These are phyloP conservation scores for Bombardia bombarda DNA, from an alignment of 495 filamentous ascomycete species.

Conservation along the genomic window DNA sequence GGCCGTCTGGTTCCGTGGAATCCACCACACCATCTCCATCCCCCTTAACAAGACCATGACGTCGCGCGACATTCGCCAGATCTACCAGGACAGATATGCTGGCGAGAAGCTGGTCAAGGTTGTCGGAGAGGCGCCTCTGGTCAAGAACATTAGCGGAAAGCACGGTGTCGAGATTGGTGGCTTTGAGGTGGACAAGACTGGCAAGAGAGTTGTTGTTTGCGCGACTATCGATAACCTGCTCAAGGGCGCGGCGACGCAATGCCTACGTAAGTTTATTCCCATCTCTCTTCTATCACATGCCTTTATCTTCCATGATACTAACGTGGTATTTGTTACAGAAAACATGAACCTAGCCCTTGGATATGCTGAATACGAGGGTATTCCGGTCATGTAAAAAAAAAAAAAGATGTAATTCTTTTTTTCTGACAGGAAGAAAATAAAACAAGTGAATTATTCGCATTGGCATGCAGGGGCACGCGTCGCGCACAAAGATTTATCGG, in stretches of 20 bases:
- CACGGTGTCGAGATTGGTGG: constrained; percentile 94
- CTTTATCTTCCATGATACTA: constrained; percentile 7
- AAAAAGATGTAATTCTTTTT: no score
- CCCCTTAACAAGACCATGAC: constrained; percentile 78
- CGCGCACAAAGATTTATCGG: no score
- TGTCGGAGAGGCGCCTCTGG: constrained; percentile 75
- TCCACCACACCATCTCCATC: constrained; percentile 85
- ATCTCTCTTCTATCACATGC: neutral
- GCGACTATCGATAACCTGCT: constrained; percentile 97
- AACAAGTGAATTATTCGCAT: no score
- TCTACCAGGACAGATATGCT: constrained; percentile 94
- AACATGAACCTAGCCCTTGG: constrained; percentile 97
- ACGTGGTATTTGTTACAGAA: constrained; percentile 43
- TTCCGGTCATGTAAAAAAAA: constrained; percentile 52
- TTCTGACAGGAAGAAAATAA: no score
- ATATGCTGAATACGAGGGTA: constrained; percentile 88
- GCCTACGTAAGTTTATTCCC: constrained; percentile 60
- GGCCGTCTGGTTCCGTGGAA: constrained; percentile 95
- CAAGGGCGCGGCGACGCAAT: constrained; percentile 95
- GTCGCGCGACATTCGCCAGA: constrained; percentile 82
- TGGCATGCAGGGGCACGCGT: no score
- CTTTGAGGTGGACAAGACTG: constrained; percentile 81
- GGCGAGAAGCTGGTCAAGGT: constrained; percentile 93
- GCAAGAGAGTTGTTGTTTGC: constrained; percentile 87
- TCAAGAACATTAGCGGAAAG: constrained; percentile 82